Percentiles rank a stretch among this genome's conserved stretches.
phyloP scores from a whole-genome alignment of 768 basidiomycete species.

The Rhodotorula graminis region DNA sequence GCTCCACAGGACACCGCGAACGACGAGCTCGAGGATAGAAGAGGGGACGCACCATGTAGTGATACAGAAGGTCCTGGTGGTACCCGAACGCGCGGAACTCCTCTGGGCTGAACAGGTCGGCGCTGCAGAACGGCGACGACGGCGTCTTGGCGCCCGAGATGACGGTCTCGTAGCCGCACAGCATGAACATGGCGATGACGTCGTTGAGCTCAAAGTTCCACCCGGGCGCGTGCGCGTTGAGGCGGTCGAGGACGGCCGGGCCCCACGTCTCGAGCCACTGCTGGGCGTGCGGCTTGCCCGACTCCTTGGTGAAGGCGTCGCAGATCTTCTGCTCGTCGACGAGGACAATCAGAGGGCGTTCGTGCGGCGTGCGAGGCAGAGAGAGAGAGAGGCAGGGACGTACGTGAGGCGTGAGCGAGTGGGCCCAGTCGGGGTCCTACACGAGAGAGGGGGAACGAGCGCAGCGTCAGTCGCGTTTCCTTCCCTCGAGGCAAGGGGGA shows the following conservation, averaged over 20 bases:
- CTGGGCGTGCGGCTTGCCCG: constrained; percentile 44
- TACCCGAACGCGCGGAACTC: constrained; percentile 29
- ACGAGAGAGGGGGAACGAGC: background rate
- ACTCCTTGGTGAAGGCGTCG: constrained; percentile 47
- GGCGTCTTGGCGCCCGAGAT: constrained; percentile 3
- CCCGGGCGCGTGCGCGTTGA: constrained; percentile 5
- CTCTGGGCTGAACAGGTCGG: constrained; percentile 19
- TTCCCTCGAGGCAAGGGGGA: background rate
- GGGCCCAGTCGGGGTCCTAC: constrained; percentile 46
- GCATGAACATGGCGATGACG: constrained; percentile 25
- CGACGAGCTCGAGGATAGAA: too few species aligned
- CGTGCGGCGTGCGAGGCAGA: background rate
- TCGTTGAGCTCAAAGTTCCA: constrained; percentile 24
- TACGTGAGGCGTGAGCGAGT: constrained; percentile 47
- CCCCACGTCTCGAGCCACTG: constrained; percentile 47
- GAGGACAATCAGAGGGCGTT: too few species aligned
- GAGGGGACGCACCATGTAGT: background rate
- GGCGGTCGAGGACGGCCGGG: constrained; percentile 31
- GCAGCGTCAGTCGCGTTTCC: too few species aligned
- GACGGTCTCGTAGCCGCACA: constrained; percentile 33
- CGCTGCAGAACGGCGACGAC: constrained; percentile 29
- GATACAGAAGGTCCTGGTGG: constrained; percentile 24
- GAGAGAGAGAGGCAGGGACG: too few species aligned
- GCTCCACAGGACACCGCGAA: too few species aligned
- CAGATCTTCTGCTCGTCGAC: constrained; percentile 46